Evolutionary conservation across 192 early-diverging fungal genomes (phyloP).

Genomic region (Spinellus fusiger): DNA sequence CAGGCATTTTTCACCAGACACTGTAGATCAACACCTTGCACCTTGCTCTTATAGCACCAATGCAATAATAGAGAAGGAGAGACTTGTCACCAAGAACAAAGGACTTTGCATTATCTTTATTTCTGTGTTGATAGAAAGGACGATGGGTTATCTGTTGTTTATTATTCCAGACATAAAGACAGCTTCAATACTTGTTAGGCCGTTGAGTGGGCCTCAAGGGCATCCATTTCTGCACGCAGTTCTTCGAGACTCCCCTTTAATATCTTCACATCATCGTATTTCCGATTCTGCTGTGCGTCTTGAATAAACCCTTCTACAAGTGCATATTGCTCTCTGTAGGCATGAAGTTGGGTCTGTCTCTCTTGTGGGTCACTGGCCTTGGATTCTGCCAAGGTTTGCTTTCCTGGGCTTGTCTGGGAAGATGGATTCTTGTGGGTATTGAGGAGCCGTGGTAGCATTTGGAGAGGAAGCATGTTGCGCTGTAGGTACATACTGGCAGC

Average conservation of each 20-base stretch:
- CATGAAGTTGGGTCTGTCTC: constrained; percentile 37
- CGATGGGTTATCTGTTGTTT: too few relatives aligned
- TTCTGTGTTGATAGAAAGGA: too few relatives aligned
- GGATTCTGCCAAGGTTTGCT: not conserved
- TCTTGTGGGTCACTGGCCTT: constrained; percentile 24
- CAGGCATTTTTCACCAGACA: too few relatives aligned
- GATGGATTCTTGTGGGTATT: constrained; percentile 19
- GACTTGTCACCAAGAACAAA: too few relatives aligned
- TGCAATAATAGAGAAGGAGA: too few relatives aligned
- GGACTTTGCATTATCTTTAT: too few relatives aligned
- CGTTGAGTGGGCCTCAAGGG: constrained; percentile 6
- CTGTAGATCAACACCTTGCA: too few relatives aligned
- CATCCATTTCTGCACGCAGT: constrained; percentile 55
- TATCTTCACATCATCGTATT: constrained; percentile 67
- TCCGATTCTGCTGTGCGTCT: constrained; percentile 57
- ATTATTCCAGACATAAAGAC: too few relatives aligned
- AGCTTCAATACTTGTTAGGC: not conserved
- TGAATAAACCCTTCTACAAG: constrained; percentile 58
- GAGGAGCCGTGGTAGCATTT: constrained; percentile 58
- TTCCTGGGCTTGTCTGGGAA: not conserved
- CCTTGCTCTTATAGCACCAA: too few relatives aligned
- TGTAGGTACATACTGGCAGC: constrained; percentile 68
- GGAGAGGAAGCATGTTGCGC: constrained; percentile 71
- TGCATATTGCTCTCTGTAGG: constrained; percentile 63
- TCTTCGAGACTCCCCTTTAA: constrained; percentile 59